phyloP scores from a whole-genome alignment of 805 yeast species.

The Candida yuanshanica region DNA sequence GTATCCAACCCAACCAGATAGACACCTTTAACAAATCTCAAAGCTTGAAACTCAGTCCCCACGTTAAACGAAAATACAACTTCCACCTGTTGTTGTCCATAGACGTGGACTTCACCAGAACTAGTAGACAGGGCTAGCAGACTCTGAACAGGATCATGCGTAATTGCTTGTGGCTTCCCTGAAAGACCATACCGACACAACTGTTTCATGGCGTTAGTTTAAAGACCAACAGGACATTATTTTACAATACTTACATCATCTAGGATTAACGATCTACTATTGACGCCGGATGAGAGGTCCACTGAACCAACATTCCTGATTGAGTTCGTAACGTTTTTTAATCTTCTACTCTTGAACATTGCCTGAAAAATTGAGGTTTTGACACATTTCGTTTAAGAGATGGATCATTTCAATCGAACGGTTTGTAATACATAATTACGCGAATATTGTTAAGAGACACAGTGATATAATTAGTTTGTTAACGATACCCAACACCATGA shows the following conservation, averaged over 20 bases:
- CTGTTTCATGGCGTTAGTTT: conserved; percentile 5
- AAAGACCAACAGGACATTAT: background rate
- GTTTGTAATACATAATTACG: no score
- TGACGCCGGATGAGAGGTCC: conserved; percentile 25
- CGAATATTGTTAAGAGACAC: no score
- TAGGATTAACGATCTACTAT: conserved; percentile 26
- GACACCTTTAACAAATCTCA: conserved; percentile 73
- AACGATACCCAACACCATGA: no score
- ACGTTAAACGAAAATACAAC: conserved; percentile 52
- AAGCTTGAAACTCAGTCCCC: conserved; percentile 42
- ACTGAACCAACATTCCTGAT: conserved; percentile 27
- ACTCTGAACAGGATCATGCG: conserved; percentile 86
- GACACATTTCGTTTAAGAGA: no score
- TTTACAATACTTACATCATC: conserved; percentile 25
- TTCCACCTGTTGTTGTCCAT: conserved; percentile 80
- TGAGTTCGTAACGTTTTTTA: conserved; percentile 28
- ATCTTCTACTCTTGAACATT: conserved; percentile 30
- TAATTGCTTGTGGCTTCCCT: conserved; percentile 61
- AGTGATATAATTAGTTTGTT: no score
- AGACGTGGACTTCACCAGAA: conserved; percentile 64
- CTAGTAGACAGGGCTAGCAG: conserved; percentile 77
- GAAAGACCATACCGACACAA: conserved; percentile 46
- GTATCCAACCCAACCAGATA: conserved; percentile 71
- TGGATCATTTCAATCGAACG: no score
- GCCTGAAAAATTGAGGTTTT: background rate